These are phyloP conservation scores for Fusarium praegraminearum DNA, from an alignment of 2,329 filamentous ascomycete species.

Conservation along the genomic window DNA sequence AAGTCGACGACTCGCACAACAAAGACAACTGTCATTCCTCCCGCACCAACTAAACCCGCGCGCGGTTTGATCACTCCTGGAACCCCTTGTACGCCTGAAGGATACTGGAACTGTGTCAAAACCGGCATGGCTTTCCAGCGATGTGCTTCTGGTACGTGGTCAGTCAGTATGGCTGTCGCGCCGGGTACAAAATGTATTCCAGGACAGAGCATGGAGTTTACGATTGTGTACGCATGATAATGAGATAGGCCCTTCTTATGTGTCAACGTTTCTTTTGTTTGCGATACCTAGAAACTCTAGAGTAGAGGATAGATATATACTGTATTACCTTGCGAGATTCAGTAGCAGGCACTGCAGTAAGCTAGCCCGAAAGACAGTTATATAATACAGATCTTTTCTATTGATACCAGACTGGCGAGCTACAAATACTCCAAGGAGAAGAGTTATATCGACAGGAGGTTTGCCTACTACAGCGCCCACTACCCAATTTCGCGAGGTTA, in stretches of 20 bases:
- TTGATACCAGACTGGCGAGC: no score
- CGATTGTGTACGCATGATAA: slow-evolving; percentile 29
- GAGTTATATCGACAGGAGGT: no score
- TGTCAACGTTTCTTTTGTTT: background rate
- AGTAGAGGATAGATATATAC: background rate
- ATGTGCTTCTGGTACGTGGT: slow-evolving; percentile 69
- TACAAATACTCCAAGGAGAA: no score
- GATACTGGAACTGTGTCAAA: slow-evolving; percentile 39
- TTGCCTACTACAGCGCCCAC: no score
- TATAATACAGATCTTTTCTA: no score
- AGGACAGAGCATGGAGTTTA: slow-evolving; percentile 46
- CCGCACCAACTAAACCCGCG: slow-evolving; percentile 22
- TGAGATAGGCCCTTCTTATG: background rate
- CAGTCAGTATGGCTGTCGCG: slow-evolving; percentile 60
- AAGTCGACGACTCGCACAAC: slow-evolving; percentile 32
- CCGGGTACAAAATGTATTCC: slow-evolving; percentile 63
- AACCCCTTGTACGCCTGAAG: slow-evolving; percentile 45
- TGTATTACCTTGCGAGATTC: no score
- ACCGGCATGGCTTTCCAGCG: slow-evolving; percentile 62
- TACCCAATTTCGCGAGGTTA: no score
- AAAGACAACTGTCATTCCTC: background rate
- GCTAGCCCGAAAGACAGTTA: no score
- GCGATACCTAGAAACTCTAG: background rate
- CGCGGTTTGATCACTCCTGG: slow-evolving; percentile 26
- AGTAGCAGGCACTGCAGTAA: no score